Evolutionary conservation across 1,284 basidiomycete genomes (phyloP).

Genomic region (Afroboletus lepidellus): DNA sequence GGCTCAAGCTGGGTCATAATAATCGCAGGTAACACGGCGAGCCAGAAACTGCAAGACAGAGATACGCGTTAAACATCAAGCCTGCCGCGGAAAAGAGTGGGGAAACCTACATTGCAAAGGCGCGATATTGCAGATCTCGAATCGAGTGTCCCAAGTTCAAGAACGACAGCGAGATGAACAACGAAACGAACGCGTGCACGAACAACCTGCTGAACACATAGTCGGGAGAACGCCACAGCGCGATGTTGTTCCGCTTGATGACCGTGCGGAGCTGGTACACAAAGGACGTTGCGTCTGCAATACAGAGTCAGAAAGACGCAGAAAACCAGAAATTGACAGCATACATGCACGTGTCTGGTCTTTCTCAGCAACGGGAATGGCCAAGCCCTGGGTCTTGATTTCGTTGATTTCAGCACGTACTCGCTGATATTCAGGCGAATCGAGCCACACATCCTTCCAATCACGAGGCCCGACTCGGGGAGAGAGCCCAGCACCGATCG

Average conservation of each 20-base stretch:
- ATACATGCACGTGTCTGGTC: conserved; percentile 47
- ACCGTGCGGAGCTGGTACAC: conserved; percentile 78
- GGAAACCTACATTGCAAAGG: conserved; percentile 67
- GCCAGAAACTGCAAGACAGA: conserved; percentile 55
- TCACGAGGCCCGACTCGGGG: conserved; percentile 65
- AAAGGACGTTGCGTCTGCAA: conserved; percentile 73
- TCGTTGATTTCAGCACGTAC: conserved; percentile 42
- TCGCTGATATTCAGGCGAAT: conserved; percentile 46
- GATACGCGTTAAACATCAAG: not conserved
- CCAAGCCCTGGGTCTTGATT: conserved; percentile 45
- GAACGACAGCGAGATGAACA: conserved; percentile 84
- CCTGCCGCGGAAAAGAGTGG: not conserved
- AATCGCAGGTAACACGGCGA: conserved; percentile 69
- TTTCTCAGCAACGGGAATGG: conserved; percentile 37
- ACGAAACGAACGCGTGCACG: conserved; percentile 71
- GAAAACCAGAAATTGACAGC: conserved; percentile 23
- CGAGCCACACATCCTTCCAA: conserved; percentile 77
- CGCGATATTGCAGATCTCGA: conserved; percentile 80
- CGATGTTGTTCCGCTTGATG: conserved; percentile 68
- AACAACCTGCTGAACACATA: conserved; percentile 85
- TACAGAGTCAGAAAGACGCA: not conserved
- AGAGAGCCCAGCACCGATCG: conserved; percentile 73
- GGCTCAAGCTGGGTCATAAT: conserved; percentile 84
- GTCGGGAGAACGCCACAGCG: conserved; percentile 82
- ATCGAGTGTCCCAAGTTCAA: conserved; percentile 67